These are phyloP conservation scores for Ogataea allantospora DNA, from an alignment of 805 yeast species.

Conservation along the genomic window DNA sequence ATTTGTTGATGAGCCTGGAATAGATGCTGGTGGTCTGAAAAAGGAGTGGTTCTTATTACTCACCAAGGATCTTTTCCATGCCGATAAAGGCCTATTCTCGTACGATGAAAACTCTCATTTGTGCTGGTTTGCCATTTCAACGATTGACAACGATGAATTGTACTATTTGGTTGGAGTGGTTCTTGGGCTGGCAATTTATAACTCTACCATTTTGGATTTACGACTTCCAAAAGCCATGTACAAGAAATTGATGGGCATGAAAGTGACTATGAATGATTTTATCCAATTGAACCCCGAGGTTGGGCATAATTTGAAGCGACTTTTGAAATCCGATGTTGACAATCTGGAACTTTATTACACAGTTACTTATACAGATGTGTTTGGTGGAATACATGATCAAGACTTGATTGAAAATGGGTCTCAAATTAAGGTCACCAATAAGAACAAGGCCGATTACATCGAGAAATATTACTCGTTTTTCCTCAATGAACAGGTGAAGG, in stretches of 20 bases:
- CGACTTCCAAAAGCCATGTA: conserved; percentile 74
- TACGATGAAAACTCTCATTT: conserved; percentile 66
- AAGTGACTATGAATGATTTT: conserved; percentile 62
- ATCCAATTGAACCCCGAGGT: conserved; percentile 66
- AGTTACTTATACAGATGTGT: conserved; percentile 51
- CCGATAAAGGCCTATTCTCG: conserved; percentile 63
- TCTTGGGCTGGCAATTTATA: conserved; percentile 86
- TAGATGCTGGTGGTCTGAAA: conserved; percentile 92
- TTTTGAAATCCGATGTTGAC: conserved; percentile 48
- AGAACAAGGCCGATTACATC: conserved; percentile 61
- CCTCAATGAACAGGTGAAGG: conserved; percentile 51
- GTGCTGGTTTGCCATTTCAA: conserved; percentile 69
- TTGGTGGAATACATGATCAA: conserved; percentile 41
- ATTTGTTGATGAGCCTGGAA: conserved; percentile 85
- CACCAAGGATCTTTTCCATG: conserved; percentile 66
- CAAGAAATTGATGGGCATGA: conserved; percentile 63
- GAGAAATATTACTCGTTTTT: conserved; percentile 60
- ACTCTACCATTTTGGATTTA: conserved; percentile 81
- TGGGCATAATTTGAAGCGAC: conserved; percentile 46
- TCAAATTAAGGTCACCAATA: conserved; percentile 49
- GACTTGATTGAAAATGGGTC: conserved; percentile 64
- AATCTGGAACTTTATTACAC: conserved; percentile 60
- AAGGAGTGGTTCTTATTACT: conserved; percentile 91
- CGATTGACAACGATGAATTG: conserved; percentile 47
- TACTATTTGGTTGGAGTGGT: conserved; percentile 82